A percentile compares a stretch with the other conserved stretches of the same genome.
Conservation (phyloP, 208 protist species). For the Acanthamoeba comandoni region DNA sequence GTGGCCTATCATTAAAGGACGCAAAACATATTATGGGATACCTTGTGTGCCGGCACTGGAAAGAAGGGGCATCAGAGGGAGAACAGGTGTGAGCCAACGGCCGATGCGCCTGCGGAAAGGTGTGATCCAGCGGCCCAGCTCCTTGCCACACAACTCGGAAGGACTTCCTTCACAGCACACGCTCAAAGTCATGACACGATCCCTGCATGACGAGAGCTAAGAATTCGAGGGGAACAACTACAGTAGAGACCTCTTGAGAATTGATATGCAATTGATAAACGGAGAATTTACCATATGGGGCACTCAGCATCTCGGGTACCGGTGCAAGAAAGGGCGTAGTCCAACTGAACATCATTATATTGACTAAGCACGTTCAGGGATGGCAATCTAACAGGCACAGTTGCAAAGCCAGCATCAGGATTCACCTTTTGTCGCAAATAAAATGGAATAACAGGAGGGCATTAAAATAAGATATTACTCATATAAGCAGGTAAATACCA, state of each 20-base stretch:
- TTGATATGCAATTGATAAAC: neutral
- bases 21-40: neutral
- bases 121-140: constrained; percentile 52
- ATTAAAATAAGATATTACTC: no score
- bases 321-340: constrained; percentile 20
- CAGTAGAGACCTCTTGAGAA: neutral
- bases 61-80: neutral
- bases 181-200: neutral
- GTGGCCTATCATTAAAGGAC: neutral
- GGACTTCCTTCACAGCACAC: constrained; percentile 35
- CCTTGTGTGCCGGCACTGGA: constrained; percentile 13
- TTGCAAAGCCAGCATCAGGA: neutral
- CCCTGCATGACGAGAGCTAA: neutral
- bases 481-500: neutral
- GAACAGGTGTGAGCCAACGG: constrained; percentile 8
- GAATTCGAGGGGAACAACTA: neutral
- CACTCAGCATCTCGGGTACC: constrained; percentile 45
- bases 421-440: neutral
- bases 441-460: neutral
- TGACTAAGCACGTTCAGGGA: neutral
- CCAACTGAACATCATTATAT: neutral
- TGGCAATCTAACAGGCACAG: neutral
- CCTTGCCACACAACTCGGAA: neutral
- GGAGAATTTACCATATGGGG: constrained; percentile 32
- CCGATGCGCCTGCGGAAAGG: constrained; percentile 27